Percentiles rank a stretch among this genome's conserved stretches.
Conservation (phyloP, 1,284 basidiomycete genomes). For the Ustilago xerochloae region DNA sequence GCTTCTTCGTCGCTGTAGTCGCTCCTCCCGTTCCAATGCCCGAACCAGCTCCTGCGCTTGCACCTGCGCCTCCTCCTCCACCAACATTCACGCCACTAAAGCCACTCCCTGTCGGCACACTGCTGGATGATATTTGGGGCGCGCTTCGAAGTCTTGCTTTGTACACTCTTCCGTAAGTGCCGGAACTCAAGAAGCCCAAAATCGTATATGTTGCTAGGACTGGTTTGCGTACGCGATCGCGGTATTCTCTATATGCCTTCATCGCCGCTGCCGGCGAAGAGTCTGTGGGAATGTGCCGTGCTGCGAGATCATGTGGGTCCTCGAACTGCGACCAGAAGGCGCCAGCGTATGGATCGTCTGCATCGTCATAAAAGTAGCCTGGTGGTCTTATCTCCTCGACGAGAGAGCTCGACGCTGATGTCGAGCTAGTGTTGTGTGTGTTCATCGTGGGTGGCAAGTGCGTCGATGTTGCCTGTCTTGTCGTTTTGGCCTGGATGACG, state of each 20-base stretch:
- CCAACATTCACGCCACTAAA: not conserved
- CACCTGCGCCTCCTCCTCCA: not conserved
- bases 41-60: not conserved
- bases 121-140: not conserved
- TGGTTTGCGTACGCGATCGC: conserved; percentile 51
- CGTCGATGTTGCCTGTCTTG: too few species aligned
- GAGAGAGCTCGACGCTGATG: not conserved
- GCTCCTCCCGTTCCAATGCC: not conserved
- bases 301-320: conserved; percentile 39
- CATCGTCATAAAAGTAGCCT: conserved; percentile 31
- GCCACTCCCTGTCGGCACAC: not conserved
- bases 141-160: conserved; percentile 77
- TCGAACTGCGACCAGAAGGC: conserved; percentile 45
- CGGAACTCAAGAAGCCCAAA: conserved; percentile 95
- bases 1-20: conserved; percentile 14
- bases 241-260: conserved; percentile 60
- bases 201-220: conserved; percentile 76
- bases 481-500: too few species aligned
- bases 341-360: conserved; percentile 33
- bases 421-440: not conserved
- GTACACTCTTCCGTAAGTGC: conserved; percentile 97
- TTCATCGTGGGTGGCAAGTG: not conserved
- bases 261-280: conserved; percentile 49
- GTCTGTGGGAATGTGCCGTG: conserved; percentile 31
- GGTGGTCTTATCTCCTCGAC: conserved; percentile 8